Percentiles rank a stretch among this genome's conserved stretches.
Conservation (phyloP, 192 early-diverging fungal species). For the Lunasporangiospora selenospora region DNA sequence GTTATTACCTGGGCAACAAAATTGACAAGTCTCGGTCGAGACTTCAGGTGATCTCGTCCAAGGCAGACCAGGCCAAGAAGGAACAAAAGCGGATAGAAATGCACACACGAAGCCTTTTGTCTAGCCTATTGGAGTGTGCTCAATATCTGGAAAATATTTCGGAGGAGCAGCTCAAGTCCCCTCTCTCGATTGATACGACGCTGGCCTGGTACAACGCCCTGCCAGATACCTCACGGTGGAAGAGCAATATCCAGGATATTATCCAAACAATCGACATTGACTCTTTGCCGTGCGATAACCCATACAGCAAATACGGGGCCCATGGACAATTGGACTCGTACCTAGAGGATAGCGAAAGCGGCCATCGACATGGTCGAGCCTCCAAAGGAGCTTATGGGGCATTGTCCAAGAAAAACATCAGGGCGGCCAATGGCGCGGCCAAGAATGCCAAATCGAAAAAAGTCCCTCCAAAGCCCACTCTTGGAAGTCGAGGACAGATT, state of each 20-base stretch:
- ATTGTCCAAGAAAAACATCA: conserved; percentile 23
- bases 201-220: conserved; percentile 40
- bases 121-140: conserved; percentile 42
- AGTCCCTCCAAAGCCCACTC: conserved; percentile 32
- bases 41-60: conserved; percentile 34
- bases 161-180: conserved; percentile 26
- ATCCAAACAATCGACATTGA: conserved; percentile 42
- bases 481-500: conserved; percentile 13
- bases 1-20: conserved; percentile 38
- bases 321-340: conserved; percentile 25
- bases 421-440: not conserved
- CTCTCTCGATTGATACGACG: conserved; percentile 44
- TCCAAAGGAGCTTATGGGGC: conserved; percentile 34
- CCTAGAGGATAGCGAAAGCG: conserved; percentile 38
- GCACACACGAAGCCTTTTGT: conserved; percentile 41
- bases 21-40: conserved; percentile 44
- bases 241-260: conserved; percentile 41
- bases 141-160: conserved; percentile 40
- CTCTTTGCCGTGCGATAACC: conserved; percentile 28
- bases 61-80: conserved; percentile 27
- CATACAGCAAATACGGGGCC: conserved; percentile 17
- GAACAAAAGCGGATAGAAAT: conserved; percentile 31
- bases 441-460: conserved; percentile 48
- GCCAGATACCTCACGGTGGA: conserved; percentile 44
- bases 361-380: conserved; percentile 33